Evolutionary conservation across 768 basidiomycete species (phyloP).

Genomic region (Hydnomerulius pinastri): DNA sequence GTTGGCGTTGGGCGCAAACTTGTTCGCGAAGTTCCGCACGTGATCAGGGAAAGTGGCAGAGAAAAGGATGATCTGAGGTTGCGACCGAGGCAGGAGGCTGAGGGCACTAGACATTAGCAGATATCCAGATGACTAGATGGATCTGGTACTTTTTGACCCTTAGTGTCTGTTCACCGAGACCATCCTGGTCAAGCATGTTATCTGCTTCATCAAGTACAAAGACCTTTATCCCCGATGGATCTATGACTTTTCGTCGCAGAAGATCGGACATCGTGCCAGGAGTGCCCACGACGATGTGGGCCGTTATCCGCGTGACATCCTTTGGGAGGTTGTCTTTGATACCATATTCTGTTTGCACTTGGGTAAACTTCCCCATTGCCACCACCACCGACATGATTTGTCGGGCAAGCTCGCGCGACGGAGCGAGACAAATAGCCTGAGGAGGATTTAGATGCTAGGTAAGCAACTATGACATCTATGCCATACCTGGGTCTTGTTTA

Average conservation of each 20-base stretch:
- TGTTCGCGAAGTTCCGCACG: conserved; percentile 87
- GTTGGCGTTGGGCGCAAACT: conserved; percentile 93
- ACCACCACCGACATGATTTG: conserved; percentile 97
- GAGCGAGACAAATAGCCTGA: conserved; percentile 95
- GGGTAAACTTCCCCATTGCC: conserved; percentile 93
- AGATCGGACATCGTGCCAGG: conserved; percentile 94
- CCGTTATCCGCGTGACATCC: conserved; percentile 67
- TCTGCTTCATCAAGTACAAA: conserved; percentile 98
- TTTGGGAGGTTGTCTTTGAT: conserved; percentile 85
- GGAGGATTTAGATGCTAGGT: conserved; percentile 6
- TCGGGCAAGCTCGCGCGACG: conserved; percentile 93
- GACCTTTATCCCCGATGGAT: conserved; percentile 79
- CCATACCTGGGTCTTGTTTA: conserved; percentile 80
- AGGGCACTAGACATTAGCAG: conserved; percentile 13
- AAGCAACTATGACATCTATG: not conserved
- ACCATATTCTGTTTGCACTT: conserved; percentile 91
- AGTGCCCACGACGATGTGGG: conserved; percentile 93
- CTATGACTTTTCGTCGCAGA: conserved; percentile 75
- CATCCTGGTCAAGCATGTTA: conserved; percentile 96
- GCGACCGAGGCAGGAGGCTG: conserved; percentile 59
- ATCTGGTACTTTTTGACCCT: conserved; percentile 93
- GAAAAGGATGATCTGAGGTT: conserved; percentile 89
- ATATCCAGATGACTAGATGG: not conserved
- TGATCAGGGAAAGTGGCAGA: conserved; percentile 97
- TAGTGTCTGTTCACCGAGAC: conserved; percentile 90